A percentile compares a stretch with the other conserved stretches of the same genome.
These are phyloP conservation scores for Rhizopus delemar DNA, from an alignment of 371 early-diverging fungal species.

Conservation along the genomic window DNA sequence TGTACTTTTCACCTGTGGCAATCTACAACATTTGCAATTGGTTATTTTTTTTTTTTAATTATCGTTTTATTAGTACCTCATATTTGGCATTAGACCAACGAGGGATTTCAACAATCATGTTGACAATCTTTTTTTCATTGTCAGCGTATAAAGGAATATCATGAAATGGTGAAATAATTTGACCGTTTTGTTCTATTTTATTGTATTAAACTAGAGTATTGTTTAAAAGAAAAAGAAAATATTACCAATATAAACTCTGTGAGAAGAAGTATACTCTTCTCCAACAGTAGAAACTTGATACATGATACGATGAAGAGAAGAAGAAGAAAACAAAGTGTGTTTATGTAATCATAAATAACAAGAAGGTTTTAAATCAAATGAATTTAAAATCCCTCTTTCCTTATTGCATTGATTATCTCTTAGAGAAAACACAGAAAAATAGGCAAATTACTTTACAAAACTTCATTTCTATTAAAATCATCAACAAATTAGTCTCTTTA, in stretches of 20 bases:
- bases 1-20: slow-evolving; percentile 89
- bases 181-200: slow-evolving; percentile 65
- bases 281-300: slow-evolving; percentile 42
- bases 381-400: no score
- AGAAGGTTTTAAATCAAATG: no score
- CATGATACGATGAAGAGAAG: not conserved
- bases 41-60: no score
- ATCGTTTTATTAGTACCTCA: slow-evolving; percentile 60
- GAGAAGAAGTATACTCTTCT: slow-evolving; percentile 75
- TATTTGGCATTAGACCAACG: slow-evolving; percentile 99
- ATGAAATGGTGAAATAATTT: slow-evolving; percentile 94
- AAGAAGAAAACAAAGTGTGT: not conserved
- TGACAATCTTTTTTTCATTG: slow-evolving; percentile 80
- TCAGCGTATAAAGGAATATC: slow-evolving; percentile 97
- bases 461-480: no score
- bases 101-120: slow-evolving; percentile 99
- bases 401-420: no score
- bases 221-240: not conserved
- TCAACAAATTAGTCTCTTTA: no score
- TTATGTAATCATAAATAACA: no score
- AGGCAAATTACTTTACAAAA: no score
- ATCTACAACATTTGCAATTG: slow-evolving; percentile 53
- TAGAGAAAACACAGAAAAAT: no score
- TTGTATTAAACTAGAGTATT: not conserved
- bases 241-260: slow-evolving; percentile 81